These are phyloP conservation scores for Prunus davidiana DNA, from an alignment of 306 rosid genomes.

Conservation along the genomic window DNA sequence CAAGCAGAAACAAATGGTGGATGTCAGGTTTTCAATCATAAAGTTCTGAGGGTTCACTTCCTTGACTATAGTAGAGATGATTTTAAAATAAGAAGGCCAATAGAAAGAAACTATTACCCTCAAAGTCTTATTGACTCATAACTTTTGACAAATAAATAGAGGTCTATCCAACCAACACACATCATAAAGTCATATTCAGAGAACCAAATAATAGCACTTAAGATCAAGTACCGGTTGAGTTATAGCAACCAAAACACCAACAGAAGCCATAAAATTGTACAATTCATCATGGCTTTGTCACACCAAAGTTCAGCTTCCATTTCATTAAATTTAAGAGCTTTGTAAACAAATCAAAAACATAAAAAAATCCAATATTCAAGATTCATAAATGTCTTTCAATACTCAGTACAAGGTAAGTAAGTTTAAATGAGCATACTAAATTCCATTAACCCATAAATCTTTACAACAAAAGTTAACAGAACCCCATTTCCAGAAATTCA, in stretches of 20 bases:
- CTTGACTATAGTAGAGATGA: neutral
- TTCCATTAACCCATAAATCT: constrained; percentile 2
- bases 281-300: neutral
- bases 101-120: constrained; percentile 9
- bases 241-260: neutral
- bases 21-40: neutral
- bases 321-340: neutral
- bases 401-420: neutral
- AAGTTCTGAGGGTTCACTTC: neutral
- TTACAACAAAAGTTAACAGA: neutral
- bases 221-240: neutral
- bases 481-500: constrained; percentile 17
- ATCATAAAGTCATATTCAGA: neutral
- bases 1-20: neutral
- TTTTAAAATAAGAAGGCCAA: neutral
- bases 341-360: neutral
- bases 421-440: neutral
- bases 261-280: neutral
- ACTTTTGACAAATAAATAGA: neutral
- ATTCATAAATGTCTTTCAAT: constrained; percentile 8
- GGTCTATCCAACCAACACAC: neutral
- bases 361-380: neutral
- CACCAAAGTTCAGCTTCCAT: constrained; percentile 4
- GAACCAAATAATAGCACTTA: constrained; percentile 2
- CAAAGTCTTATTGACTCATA: constrained; percentile 14